Conservation (phyloP, 2,329 filamentous ascomycete genomes). For the Fusarium dimerum region DNA sequence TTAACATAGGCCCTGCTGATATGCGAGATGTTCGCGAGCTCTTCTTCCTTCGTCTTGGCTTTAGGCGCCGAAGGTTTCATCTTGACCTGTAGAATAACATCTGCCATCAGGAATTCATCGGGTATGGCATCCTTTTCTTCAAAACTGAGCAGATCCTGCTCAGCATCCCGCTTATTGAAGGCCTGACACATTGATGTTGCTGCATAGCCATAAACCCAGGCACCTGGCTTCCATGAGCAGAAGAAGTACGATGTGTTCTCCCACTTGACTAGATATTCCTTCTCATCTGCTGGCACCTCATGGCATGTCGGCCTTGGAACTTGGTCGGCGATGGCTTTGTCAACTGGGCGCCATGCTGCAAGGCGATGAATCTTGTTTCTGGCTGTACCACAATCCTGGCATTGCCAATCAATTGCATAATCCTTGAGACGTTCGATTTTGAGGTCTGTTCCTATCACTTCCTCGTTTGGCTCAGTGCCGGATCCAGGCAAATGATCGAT, state of each 20-base stretch:
- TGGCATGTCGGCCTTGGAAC: conserved; percentile 25
- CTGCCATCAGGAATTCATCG: conserved; percentile 80
- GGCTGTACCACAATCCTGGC: conserved; percentile 71
- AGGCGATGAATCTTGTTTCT: conserved; percentile 72
- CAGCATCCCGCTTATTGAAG: conserved; percentile 71
- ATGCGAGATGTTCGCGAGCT: conserved; percentile 70
- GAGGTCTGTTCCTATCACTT: conserved; percentile 35
- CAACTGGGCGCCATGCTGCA: conserved; percentile 80
- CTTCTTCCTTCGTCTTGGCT: conserved; percentile 64
- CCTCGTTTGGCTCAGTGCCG: conserved; percentile 14
- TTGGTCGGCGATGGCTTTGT: conserved; percentile 21
- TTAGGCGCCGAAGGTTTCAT: conserved; percentile 48
- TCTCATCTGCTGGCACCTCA: conserved; percentile 64
- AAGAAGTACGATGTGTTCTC: conserved; percentile 76
- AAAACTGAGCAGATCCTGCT: conserved; percentile 62
- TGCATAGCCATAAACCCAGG: conserved; percentile 81
- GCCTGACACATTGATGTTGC: conserved; percentile 65
- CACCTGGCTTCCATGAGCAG: conserved; percentile 82
- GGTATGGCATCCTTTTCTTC: conserved; percentile 78
- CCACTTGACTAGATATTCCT: conserved; percentile 94
- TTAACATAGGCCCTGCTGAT: conserved; percentile 80
- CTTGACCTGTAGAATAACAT: conserved; percentile 84
- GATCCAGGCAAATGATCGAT: conserved; percentile 73
- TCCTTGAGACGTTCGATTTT: conserved; percentile 62
- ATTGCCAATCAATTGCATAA: conserved; percentile 76